These are phyloP conservation scores for Cordyceps sp. DNA, from an alignment of 2,329 filamentous ascomycete species.

Conservation along the genomic window DNA sequence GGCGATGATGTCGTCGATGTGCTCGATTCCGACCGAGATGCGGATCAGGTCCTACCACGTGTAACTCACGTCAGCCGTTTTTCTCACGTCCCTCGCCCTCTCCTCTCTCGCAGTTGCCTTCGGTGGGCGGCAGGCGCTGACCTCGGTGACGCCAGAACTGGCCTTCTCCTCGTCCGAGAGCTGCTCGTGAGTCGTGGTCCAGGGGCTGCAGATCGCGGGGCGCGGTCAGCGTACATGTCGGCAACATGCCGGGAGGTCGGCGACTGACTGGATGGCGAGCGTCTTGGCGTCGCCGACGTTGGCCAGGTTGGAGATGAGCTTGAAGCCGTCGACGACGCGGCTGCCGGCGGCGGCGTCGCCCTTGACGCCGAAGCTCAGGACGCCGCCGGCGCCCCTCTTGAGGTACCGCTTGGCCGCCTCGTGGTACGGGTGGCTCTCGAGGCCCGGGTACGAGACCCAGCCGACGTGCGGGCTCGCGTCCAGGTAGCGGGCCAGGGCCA, in stretches of 20 bases:
- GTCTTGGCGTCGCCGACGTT: constrained; percentile 96
- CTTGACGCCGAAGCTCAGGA: constrained; percentile 86
- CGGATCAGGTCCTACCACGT: constrained; percentile 61
- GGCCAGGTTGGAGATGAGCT: constrained; percentile 86
- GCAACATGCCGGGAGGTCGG: too few relatives aligned
- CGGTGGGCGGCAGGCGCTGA: constrained; percentile 12
- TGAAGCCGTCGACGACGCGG: constrained; percentile 84
- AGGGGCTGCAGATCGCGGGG: constrained; percentile 34
- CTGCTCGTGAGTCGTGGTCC: constrained; percentile 91
- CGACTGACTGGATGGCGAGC: constrained; percentile 57
- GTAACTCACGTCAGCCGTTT: background rate
- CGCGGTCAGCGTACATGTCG: too few relatives aligned
- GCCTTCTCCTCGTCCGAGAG: constrained; percentile 66
- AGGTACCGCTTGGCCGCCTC: constrained; percentile 75
- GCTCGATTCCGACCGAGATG: constrained; percentile 88
- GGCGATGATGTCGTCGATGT: constrained; percentile 92
- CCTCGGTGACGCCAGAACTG: constrained; percentile 67
- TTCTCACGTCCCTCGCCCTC: too few relatives aligned
- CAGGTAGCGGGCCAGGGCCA: constrained; percentile 67
- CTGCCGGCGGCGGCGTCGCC: constrained; percentile 70
- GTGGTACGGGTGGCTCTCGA: constrained; percentile 69
- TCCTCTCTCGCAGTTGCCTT: too few relatives aligned
- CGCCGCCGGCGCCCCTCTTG: constrained; percentile 69
- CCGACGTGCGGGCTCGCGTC: constrained; percentile 68
- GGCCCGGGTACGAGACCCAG: constrained; percentile 89